Evolutionary conservation across 495 filamentous ascomycete genomes (phyloP), one percentile per base, ranked within the genome.

Genomic region (Parathielavia appendiculata): DNA sequence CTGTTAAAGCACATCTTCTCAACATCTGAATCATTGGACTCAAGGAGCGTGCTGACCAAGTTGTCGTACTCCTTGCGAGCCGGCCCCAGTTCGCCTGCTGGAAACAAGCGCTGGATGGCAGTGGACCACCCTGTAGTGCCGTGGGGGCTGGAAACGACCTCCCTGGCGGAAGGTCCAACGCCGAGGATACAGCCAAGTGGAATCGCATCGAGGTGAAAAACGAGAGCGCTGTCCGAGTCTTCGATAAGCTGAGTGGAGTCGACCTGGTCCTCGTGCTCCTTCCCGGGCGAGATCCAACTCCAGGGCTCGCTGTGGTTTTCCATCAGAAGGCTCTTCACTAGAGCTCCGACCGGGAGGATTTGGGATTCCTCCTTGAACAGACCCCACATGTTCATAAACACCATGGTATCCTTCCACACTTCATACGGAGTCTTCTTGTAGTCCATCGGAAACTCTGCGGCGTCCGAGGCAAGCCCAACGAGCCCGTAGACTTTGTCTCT

Each of bases 401-500:
- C 55, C 38, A 55, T 47, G 10, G 58, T 60, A 32, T 56, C 52
- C n/a, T 46, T 46, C 58, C 58, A 60, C 26, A 60, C 58, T 4
- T 56, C 58, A 16, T 56, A 60, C 4, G 51, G 45, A 0, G 58
- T 56, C 38, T 56, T 60, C 17, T 44, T 38, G 58, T 56, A 56
- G 52, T 60, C 58, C 36, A 60, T 54, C 23, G 52, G 58, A 26
- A 56, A 60, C 7, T 38, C 58, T 1, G 41, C 48, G 20, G 35
- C 54, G 17, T 60, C 58, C 12, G 17, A 23, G 5, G 58, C 58
- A 10, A 60, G 52, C 10, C 58, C 58, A 17, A 52, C 58, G 7
- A 60, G 53, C n/a, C 58, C 58, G 20, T 60, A 60, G 26, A 60
- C 30, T 22, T 56, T 60, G 45, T 60, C 58, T 22, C 38, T 36